Evolutionary conservation across 805 yeast species (phyloP).

Genomic region (Suhomyces xylopsoci): DNA sequence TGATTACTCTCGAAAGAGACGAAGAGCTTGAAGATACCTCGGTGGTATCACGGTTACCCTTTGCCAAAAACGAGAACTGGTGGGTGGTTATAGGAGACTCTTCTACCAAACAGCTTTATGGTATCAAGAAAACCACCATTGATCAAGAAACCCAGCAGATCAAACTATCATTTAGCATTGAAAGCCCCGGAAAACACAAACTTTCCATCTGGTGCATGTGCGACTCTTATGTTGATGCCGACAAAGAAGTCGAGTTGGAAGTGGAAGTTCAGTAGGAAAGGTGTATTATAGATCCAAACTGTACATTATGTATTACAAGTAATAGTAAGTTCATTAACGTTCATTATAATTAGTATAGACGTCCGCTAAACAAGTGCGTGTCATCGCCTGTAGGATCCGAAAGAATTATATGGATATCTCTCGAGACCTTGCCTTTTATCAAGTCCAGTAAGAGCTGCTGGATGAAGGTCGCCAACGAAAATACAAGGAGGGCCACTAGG

Average conservation of each 20-base stretch:
- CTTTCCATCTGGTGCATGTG: slow-evolving; percentile 82
- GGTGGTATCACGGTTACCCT: slow-evolving; percentile 65
- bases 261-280: slow-evolving; percentile 35
- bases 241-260: slow-evolving; percentile 67
- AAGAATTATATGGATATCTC: neutral
- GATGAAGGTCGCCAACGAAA: neutral
- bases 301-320: neutral
- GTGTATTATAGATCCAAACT: neutral
- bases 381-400: neutral
- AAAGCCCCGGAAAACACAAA: slow-evolving; percentile 57
- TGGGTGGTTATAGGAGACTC: slow-evolving; percentile 84
- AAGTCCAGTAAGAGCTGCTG: neutral
- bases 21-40: slow-evolving; percentile 70
- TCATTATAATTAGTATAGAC: neutral
- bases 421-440: neutral
- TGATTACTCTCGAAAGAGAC: slow-evolving; percentile 58
- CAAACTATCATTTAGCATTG: slow-evolving; percentile 53
- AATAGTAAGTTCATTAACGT: neutral
- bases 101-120: slow-evolving; percentile 57
- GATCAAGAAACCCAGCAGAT: slow-evolving; percentile 51
- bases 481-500: neutral
- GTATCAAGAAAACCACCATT: slow-evolving; percentile 63
- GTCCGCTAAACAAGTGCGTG: neutral
- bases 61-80: slow-evolving; percentile 66
- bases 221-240: slow-evolving; percentile 91